These are phyloP conservation scores for Termitomyces sp. DNA, from an alignment of 768 basidiomycete genomes.

Conservation along the genomic window DNA sequence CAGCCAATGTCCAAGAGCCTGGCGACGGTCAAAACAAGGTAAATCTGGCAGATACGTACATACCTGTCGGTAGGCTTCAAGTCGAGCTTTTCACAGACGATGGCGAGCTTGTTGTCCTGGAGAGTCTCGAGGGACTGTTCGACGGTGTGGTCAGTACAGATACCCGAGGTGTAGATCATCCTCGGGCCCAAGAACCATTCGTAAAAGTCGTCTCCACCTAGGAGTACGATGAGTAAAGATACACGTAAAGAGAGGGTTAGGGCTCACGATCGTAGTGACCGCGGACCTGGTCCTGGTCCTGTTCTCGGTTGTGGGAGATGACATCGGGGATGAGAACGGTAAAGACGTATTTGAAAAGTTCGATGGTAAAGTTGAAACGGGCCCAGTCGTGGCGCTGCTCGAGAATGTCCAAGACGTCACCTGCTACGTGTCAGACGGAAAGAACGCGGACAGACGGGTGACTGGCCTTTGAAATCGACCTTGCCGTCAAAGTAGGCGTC, in stretches of 20 bases:
- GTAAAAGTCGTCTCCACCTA: slow-evolving; percentile 95
- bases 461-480: slow-evolving; percentile 87
- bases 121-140: slow-evolving; percentile 87
- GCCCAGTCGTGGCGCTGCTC: slow-evolving; percentile 97
- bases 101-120: slow-evolving; percentile 95
- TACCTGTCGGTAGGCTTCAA: slow-evolving; percentile 78
- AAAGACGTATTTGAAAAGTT: slow-evolving; percentile 93
- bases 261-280: slow-evolving; percentile 91
- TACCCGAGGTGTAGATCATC: slow-evolving; percentile 97
- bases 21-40: not conserved
- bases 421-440: slow-evolving; percentile 32
- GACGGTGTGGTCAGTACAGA: slow-evolving; percentile 63
- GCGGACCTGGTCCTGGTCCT: slow-evolving; percentile 94
- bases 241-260: not conserved
- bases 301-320: slow-evolving; percentile 89
- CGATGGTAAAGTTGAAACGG: slow-evolving; percentile 82
- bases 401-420: slow-evolving; percentile 89
- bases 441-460: not conserved
- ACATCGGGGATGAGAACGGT: slow-evolving; percentile 88
- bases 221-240: not conserved
- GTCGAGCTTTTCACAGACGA: slow-evolving; percentile 93
- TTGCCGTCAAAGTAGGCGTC: slow-evolving; percentile 97
- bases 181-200: slow-evolving; percentile 92
- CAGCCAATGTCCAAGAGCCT: slow-evolving; percentile 82
- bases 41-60: slow-evolving; percentile 14